Conservation (phyloP, 495 filamentous ascomycete species). For the Platismatia glauca region DNA sequence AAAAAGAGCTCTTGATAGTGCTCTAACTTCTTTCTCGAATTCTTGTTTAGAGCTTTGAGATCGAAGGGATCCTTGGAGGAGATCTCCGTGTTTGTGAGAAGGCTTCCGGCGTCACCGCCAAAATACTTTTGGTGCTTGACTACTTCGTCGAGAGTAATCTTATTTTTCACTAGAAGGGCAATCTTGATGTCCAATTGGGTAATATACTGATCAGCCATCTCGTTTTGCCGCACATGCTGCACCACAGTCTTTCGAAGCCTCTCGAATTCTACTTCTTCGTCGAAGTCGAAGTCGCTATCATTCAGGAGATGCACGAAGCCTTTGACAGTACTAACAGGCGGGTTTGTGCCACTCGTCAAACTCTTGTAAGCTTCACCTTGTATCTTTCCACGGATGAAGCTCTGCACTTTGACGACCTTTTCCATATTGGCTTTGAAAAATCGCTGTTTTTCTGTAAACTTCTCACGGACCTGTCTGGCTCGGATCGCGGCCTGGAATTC, state of each 20-base stretch:
- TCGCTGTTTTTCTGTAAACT: constrained; percentile 73
- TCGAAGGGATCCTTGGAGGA: constrained; percentile 89
- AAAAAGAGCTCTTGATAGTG: constrained; percentile 98
- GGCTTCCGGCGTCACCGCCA: constrained; percentile 78
- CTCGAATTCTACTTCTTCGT: constrained; percentile 96
- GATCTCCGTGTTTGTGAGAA: constrained; percentile 79
- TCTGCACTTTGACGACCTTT: constrained; percentile 97
- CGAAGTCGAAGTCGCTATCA: constrained; percentile 97
- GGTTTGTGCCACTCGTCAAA: constrained; percentile 91
- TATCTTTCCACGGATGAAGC: constrained; percentile 84
- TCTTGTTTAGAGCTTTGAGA: constrained; percentile 94
- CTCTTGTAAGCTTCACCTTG: constrained; percentile 98
- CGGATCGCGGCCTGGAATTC: constrained; percentile 69
- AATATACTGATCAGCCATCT: constrained; percentile 94
- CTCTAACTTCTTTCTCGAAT: constrained; percentile 85
- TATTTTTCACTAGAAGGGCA: constrained; percentile 95
- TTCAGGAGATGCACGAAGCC: constrained; percentile 97
- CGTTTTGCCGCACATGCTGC: constrained; percentile 93
- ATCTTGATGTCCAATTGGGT: constrained; percentile 99
- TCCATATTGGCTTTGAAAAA: constrained; percentile 96
- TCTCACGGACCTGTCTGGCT: constrained; percentile 61
- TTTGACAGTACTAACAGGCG: constrained; percentile 91
- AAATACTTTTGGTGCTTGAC: constrained; percentile 95
- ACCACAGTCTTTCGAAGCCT: constrained; percentile 86
- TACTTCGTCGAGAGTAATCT: constrained; percentile 97